Percentiles rank a stretch among this genome's conserved stretches.
phyloP scores from a whole-genome alignment of 495 filamentous ascomycete genomes.

The Parachaetomium inaequale region DNA sequence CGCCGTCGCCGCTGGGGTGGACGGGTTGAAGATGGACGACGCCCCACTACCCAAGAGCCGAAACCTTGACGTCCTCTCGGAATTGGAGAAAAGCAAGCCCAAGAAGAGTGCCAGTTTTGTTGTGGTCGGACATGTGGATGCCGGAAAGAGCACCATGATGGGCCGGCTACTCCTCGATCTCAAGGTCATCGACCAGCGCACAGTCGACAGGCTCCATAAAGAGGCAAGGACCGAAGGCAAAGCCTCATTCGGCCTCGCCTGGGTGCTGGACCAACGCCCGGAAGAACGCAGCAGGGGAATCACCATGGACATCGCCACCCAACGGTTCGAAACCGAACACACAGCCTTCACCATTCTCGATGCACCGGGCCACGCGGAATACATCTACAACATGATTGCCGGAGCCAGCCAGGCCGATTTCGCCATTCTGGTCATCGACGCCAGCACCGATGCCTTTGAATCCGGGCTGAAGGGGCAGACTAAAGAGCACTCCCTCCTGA shows the following conservation, averaged over 20 bases:
- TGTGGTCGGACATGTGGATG: constrained; percentile 96
- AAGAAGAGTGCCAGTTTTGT: constrained; percentile 92
- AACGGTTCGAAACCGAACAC: constrained; percentile 83
- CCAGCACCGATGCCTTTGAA: constrained; percentile 83
- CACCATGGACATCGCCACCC: constrained; percentile 96
- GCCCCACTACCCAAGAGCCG: constrained; percentile 74
- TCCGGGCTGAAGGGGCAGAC: constrained; percentile 92
- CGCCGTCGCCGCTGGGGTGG: constrained; percentile 49
- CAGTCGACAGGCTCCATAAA: constrained; percentile 79
- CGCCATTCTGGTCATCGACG: constrained; percentile 90
- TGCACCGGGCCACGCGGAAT: constrained; percentile 90
- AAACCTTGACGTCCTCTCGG: constrained; percentile 78
- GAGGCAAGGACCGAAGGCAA: constrained; percentile 92
- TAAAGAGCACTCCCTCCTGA: constrained; percentile 83
- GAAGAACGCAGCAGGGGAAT: constrained; percentile 87
- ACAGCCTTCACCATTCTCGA: constrained; percentile 92
- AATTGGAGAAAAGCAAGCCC: constrained; percentile 67
- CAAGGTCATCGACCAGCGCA: constrained; percentile 79
- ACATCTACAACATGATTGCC: constrained; percentile 98
- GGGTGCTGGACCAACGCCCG: constrained; percentile 86
- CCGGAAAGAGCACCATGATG: constrained; percentile 97
- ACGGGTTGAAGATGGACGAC: constrained; percentile 62
- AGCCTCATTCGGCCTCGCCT: constrained; percentile 91
- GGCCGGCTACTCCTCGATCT: constrained; percentile 88
- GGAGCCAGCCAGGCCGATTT: constrained; percentile 95